Percentiles rank a stretch among this genome's conserved stretches.
phyloP scores from a whole-genome alignment of 2,329 filamentous ascomycete species.

The Geosmithia morbida region DNA sequence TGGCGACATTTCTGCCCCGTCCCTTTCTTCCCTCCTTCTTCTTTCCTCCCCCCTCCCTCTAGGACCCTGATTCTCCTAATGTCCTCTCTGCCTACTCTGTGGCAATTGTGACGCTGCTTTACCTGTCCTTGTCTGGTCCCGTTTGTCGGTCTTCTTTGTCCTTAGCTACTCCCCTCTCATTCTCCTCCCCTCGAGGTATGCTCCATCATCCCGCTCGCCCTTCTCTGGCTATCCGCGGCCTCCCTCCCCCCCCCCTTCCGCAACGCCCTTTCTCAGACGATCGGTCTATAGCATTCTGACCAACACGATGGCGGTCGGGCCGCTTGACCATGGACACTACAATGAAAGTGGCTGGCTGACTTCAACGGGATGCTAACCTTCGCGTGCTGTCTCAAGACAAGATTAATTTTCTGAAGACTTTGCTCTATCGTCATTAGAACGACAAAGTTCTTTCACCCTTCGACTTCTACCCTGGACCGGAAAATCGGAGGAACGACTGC shows the following conservation, averaged over 20 bases:
- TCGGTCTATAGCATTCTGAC: not conserved
- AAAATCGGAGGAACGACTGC: not conserved
- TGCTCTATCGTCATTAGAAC: not conserved
- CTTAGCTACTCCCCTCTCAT: constrained; percentile 8
- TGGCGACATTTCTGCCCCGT: constrained; percentile 1
- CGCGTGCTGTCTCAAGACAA: not conserved
- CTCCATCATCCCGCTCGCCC: not conserved
- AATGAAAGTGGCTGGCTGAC: not conserved
- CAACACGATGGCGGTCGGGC: not conserved
- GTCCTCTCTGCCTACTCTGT: constrained; percentile 22
- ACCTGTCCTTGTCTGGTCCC: constrained; percentile 13
- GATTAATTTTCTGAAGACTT: not conserved
- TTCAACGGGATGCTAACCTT: not conserved
- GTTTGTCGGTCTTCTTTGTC: constrained; percentile 7
- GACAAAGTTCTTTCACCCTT: not conserved
- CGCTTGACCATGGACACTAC: not conserved
- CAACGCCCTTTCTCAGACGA: not conserved
- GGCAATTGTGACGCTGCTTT: constrained; percentile 19
- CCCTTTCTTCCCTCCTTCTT: constrained; percentile 12
- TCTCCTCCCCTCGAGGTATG: constrained; percentile 14
- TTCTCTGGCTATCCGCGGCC: not conserved
- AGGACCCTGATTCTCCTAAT: constrained; percentile 13
- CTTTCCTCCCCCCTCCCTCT: constrained; percentile 8
- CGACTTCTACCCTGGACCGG: not conserved
- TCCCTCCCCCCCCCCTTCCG: not conserved